These are phyloP conservation scores for Copromyces sp. DNA, from an alignment of 495 filamentous ascomycete genomes.

Conservation along the genomic window DNA sequence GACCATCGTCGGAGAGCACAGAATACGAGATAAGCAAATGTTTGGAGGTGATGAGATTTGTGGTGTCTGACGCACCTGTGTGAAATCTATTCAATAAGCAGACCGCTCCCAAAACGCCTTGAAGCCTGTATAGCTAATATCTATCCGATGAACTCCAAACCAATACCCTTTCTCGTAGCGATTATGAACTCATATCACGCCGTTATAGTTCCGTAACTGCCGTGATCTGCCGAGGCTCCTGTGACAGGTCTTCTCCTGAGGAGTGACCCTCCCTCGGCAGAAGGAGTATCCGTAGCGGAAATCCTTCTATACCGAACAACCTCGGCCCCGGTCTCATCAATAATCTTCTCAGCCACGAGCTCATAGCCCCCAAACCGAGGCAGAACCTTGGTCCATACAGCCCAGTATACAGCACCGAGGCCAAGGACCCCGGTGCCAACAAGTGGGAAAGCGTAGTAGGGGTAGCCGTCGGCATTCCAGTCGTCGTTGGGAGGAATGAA, in stretches of 20 bases:
- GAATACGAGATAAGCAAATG: background rate
- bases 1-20: background rate
- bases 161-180: background rate
- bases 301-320: slow-evolving; percentile 29
- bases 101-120: background rate
- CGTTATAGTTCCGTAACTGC: background rate
- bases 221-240: background rate
- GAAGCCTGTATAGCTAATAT: background rate
- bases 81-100: background rate
- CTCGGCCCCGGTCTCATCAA: slow-evolving; percentile 33
- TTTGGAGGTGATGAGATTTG: background rate
- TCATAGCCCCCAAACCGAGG: slow-evolving; percentile 37
- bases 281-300: background rate
- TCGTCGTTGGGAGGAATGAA: slow-evolving; percentile 41
- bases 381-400: slow-evolving; percentile 36
- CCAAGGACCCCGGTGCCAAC: slow-evolving; percentile 39
- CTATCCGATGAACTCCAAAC: background rate
- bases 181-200: background rate
- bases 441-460: slow-evolving; percentile 42
- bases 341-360: slow-evolving; percentile 27
- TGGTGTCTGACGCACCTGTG: background rate
- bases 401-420: slow-evolving; percentile 41
- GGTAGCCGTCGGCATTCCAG: slow-evolving; percentile 40
- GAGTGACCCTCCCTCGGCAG: background rate
- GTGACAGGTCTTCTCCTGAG: background rate